Evolutionary conservation across 176 grass and related monocot species (phyloP), one percentile per base, ranked within the genome.

Genomic region (Guadua angustifolia): DNA sequence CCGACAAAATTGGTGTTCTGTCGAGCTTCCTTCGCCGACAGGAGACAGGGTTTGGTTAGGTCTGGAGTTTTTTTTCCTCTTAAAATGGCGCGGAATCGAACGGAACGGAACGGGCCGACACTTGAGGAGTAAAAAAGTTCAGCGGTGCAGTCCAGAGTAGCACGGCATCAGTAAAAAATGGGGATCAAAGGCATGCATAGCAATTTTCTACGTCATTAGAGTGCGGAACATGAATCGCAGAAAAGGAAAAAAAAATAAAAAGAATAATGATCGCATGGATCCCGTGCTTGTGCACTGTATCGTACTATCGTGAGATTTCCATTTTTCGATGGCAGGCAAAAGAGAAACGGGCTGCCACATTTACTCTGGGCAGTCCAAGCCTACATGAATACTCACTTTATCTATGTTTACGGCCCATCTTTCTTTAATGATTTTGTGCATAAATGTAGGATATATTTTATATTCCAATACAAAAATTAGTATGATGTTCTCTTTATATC

Each of bases 1-100:
- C 78, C 45, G 78, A 79, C 60, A 66, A 57, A 75, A 18, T 55
- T 53, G 51, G 51, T 7, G 35, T 29, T 29, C 1, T 29, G 72
- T 21, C 16, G 29, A 19, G 24, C 70, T 51, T 51, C 70, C 33
- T 77, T 43, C 53, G 39, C 53, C 36, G 74, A 77, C 33, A 25
- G 15, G 74, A 18, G 53, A 2, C 22, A 9, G 15, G 12, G 25
- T 61, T 61, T 50, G 42, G 68, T 46, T 71, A 9, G 44, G 69
- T 72, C 1, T 45, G 69, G 40, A n/a, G 21, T 22, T 47, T 5
- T 61, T 6, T 13, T 6, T 26, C 22, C 22, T 61, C 8, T 11
- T 19, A 58, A 5, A 18, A 15, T 16, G 25, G 5, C 5, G 60
- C 59, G 7, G 25, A 32, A 63, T 15, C 25, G 6, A 32, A 15